These are phyloP conservation scores for Claviceps spartinae DNA, from an alignment of 2,329 filamentous ascomycete species.

Conservation along the genomic window DNA sequence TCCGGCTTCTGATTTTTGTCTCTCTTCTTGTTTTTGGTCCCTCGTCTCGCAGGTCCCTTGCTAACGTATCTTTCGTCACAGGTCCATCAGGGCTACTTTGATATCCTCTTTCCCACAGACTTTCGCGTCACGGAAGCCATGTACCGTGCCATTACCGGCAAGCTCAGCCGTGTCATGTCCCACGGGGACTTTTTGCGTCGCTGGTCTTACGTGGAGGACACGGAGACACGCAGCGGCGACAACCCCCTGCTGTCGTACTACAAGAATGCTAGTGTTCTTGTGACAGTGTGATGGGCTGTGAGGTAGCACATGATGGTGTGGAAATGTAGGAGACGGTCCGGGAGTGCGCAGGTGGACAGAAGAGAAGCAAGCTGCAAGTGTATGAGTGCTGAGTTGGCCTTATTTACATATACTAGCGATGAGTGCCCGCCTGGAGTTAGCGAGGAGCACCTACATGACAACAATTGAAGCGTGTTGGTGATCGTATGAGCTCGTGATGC, in stretches of 20 bases:
- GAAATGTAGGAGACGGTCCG: background rate
- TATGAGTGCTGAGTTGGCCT: too few species aligned
- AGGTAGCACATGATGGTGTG: too few species aligned
- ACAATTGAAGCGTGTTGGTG: too few species aligned
- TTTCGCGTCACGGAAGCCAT: constrained; percentile 83
- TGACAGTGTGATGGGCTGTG: constrained; percentile 49
- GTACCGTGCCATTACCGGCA: constrained; percentile 85
- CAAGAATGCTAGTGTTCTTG: constrained; percentile 85
- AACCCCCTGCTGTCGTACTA: constrained; percentile 90
- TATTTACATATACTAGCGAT: too few species aligned
- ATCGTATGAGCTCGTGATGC: too few species aligned
- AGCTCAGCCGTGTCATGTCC: constrained; percentile 69
- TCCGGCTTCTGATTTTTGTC: too few species aligned
- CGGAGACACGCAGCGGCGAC: constrained; percentile 77
- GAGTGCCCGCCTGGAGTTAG: too few species aligned
- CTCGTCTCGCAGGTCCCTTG: background rate
- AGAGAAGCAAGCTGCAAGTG: too few species aligned
- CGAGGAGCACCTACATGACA: too few species aligned
- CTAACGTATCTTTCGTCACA: constrained; percentile 18
- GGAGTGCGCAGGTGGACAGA: background rate
- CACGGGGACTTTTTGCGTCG: constrained; percentile 84
- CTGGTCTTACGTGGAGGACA: constrained; percentile 86
- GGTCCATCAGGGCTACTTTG: constrained; percentile 98
- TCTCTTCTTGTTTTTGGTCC: background rate
- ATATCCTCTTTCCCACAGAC: constrained; percentile 95